These are phyloP conservation scores for Capsicum rhomboideum DNA, from an alignment of 257 asterid genomes.

Conservation along the genomic window DNA sequence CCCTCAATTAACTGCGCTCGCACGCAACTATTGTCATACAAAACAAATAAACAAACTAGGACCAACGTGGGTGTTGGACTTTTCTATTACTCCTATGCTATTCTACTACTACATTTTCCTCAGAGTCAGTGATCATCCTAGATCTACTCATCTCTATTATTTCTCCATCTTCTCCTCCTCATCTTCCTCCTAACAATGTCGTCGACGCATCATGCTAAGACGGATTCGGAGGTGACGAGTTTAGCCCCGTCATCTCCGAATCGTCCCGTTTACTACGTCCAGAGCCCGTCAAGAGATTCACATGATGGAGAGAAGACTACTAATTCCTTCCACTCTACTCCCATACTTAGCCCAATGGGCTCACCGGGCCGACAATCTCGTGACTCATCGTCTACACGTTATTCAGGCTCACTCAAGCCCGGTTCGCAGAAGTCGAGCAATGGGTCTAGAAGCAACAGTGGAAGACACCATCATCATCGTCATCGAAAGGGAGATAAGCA, in stretches of 20 bases:
- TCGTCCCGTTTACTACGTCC: conserved; percentile 85
- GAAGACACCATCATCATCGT: conserved; percentile 20
- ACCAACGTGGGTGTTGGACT: conserved; percentile 18
- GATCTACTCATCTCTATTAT: neutral
- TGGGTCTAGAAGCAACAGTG: conserved; percentile 44
- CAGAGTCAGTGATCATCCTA: neutral
- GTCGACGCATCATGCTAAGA: conserved; percentile 74
- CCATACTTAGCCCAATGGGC: conserved; percentile 77
- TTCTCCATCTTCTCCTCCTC: neutral
- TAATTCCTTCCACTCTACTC: conserved; percentile 84
- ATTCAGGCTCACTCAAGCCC: conserved; percentile 77
- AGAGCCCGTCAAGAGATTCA: conserved; percentile 90
- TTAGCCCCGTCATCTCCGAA: conserved; percentile 80
- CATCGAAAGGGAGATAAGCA: conserved; percentile 36
- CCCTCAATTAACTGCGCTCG: conserved; percentile 12
- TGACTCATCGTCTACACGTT: conserved; percentile 84
- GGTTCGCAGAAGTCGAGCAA: conserved; percentile 79
- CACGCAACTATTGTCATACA: conserved; percentile 5
- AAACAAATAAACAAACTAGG: conserved; percentile 10
- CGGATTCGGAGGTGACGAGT: conserved; percentile 92
- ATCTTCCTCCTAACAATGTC: conserved; percentile 23
- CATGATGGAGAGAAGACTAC: conserved; percentile 96
- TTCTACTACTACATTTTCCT: neutral
- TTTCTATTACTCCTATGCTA: neutral
- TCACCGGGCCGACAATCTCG: conserved; percentile 97